Percentiles rank a stretch among this genome's conserved stretches.
These are phyloP conservation scores for Cornus suecica DNA, from an alignment of 148 eudicot species.

Conservation along the genomic window DNA sequence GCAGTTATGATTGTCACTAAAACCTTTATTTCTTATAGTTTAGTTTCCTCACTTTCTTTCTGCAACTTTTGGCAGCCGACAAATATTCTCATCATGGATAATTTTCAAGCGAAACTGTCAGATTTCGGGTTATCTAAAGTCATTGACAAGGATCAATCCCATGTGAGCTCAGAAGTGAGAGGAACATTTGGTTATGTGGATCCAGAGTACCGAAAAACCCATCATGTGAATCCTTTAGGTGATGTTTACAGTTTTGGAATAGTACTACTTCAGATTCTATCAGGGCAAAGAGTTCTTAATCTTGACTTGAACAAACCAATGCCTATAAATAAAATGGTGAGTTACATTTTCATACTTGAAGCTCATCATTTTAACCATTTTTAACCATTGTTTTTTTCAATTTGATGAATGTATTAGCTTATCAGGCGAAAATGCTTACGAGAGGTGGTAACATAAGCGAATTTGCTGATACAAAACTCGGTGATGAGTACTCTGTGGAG, in stretches of 20 bases:
- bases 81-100: conserved; percentile 35
- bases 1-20: no score
- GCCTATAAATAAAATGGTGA: conserved; percentile 42
- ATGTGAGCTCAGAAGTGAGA: conserved; percentile 58
- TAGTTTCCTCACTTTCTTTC: not conserved
- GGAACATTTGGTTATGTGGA: conserved; percentile 62
- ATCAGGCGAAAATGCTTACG: conserved; percentile 21
- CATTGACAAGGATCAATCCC: conserved; percentile 35
- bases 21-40: no score
- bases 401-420: not conserved
- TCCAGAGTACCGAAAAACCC: conserved; percentile 49
- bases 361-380: not conserved
- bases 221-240: conserved; percentile 39
- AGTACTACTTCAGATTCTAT: conserved; percentile 45
- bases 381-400: no score
- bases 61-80: conserved; percentile 37
- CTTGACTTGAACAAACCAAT: conserved; percentile 39
- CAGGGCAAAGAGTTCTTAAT: conserved; percentile 50
- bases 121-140: conserved; percentile 52
- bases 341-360: no score
- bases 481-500: conserved; percentile 28
- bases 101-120: conserved; percentile 46
- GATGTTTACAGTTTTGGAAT: conserved; percentile 57
- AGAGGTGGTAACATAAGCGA: conserved; percentile 17
- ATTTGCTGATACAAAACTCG: conserved; percentile 25